Base-by-base conservation (phyloP, 495 filamentous ascomycete genomes). In the Achaetomiella virescens region DNA sequence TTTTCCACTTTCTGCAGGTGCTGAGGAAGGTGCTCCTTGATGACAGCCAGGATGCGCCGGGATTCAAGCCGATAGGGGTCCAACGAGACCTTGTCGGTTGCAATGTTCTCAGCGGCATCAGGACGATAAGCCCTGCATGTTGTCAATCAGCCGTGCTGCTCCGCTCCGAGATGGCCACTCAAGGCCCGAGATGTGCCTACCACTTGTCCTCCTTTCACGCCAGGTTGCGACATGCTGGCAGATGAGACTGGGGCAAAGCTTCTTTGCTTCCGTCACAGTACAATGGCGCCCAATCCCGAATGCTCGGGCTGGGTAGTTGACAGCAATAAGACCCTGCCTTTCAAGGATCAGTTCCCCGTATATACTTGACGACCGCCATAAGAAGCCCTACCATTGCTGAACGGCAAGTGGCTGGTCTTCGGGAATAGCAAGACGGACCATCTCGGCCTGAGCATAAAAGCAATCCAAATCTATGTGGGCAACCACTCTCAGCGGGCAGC, bases 361-460 rank as follows among this genome's bases (percentile, higher is more conserved):
- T 37, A 11, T 20, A 33, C 25, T 17, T 33, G 43, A n/a, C n/a
- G n/a, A n/a, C n/a, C n/a, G n/a, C n/a, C n/a, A n/a, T n/a, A n/a
- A n/a, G n/a, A n/a, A n/a, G n/a, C n/a, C n/a, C 47, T 71, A 84
- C 84, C 82, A 89, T 74, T 89, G 87, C 68, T 92, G 91, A n/a
- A 98, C 93, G 2, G 93, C 93, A 31, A 98, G 79, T 6, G 93
- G 93, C 47, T 81, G 79, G 36, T 88, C 81, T 54, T 87, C 83
- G 36, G 86, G 72, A 11, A 88, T 77, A 11, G 82, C 84, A 35
- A 97, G 77, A 8, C 95, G 85, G 3, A 95, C 84, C 79, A 89
- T 91, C 70, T 97, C 93, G 61, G 87, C 96, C 79, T 98, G 93
- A 4, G 95, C 93, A 63, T 98, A 98, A 72, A 97, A 97, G 45